Base-by-base conservation (phyloP, 1,139 yeast species). In the Pichia sp. region DNA sequence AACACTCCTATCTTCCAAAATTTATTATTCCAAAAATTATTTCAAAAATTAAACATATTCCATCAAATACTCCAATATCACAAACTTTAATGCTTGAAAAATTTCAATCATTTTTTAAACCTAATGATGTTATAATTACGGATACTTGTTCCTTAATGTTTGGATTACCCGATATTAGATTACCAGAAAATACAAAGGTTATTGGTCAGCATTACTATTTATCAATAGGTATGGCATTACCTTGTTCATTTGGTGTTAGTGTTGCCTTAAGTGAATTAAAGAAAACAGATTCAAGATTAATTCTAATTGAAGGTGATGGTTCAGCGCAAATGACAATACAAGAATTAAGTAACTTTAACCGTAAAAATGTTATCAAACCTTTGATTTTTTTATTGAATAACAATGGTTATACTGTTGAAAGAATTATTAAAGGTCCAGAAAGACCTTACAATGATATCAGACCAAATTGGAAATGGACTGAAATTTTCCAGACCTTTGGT, bases 301-400 rank as follows among this genome's bases (percentile, higher is more conserved):
- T 85, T 15, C 65, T 87, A 9, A 66, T 85, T 22, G 88, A 83
- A 65, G 96, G 96, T 37, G 96, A 88, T 57, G 96, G 96, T 3
- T 80, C 93, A 8, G 87, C 95, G 2, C 94, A 85, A 63, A 83
- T 87, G 94, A 85, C 95, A 2, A 71, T 81, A 35, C 89, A 82
- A 61, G 96, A 87, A 59, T 63, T 86, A 37, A 76, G 91, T 2
- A 76, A 86, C 21, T 79, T 73, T 57, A 62, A 82, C 37, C 72
- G 88, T 43, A 34, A 24, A n/a, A 69, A 74, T 50, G 68, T 70
- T 22, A 66, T 80, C 27, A 72, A 73, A 15, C 83, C 89, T 19
- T 73, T 80, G 35, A 70, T 88, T 23, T 69, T 85, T 50, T 60
- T 87, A 43, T 66, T 86, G 62, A 88, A 87, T 64, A 88, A 88